Evolutionary conservation across 2,329 filamentous ascomycete species (phyloP), one percentile per base, ranked within the genome.

Genomic region (Madurella fahalii): DNA sequence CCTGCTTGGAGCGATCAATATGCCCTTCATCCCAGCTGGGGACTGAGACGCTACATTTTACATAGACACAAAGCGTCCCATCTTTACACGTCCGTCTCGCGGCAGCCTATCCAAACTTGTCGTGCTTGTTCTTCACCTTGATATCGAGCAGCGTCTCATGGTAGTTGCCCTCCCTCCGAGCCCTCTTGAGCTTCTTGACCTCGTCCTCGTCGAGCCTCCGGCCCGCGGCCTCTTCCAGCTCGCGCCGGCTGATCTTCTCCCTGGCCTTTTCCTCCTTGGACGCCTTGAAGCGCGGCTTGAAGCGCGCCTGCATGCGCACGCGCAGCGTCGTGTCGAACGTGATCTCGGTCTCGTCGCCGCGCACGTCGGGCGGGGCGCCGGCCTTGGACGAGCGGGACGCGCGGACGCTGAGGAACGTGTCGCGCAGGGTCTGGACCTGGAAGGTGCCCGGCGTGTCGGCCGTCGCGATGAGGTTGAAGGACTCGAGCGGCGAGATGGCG

Each of bases 291-390:
- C 82, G 81, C 9, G 93, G 92, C 77, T 96, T 96, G 76, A 95
- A 97, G 48, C 89, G 80, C 18, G 93, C 90, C 74, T 97, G 93
- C 92, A 97, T 96, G 51, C 92, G 87, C 64, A 97, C 82, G 47
- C 90, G 81, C 57, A 95, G 69, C 7, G 85, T 87, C 9, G 89
- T 90, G 63, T 81, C 81, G 65, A 88, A 89, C 4, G 77, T 80
- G 48, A 85, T 82, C 9, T 75, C 73, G 13, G 85, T 82, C 8
- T 83, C 86, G 69, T 96, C 90, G 47, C 90, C 91, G 32, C 90
- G 83, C 12, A 95, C 77, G 62, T 92, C 86, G 0, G 83, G 78
- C 1, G 73, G 65, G 0, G 75, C 73, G 39, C 74, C 76, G 1
- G 73, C 65, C 55, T 80, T 81, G 17, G 75, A 73, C 13, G 75